Base-by-base conservation (phyloP, 352 stramenopile genomes). In the Hyphochytrium catenoides region DNA sequence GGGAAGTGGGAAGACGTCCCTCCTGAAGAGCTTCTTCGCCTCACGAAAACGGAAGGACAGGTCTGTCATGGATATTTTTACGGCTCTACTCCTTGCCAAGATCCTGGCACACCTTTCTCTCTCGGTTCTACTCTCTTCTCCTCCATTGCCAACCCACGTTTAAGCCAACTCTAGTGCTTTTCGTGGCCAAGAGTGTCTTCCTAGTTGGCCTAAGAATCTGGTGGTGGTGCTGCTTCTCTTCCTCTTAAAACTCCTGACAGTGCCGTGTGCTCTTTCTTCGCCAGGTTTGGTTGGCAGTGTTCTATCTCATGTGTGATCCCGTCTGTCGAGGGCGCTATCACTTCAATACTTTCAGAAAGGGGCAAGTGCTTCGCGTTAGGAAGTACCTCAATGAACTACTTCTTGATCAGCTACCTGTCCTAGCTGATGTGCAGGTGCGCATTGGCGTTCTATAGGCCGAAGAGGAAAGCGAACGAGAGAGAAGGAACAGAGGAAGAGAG, bases 351-450 rank as follows among this genome's bases (percentile, higher is more conserved):
- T 95, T 84, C 40, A 70, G 87, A 28, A 95, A 94, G 38, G 60
- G 79, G 26, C 65, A 87, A 33, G 51, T 96, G 8, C 54, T 96
- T 18, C 66, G 84, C 33, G 51, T 93, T 15, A 70, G 85, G 30
- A 93, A 91, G 54, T 96, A 93, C 52, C 36, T 96, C 21, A 91
- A 93, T 41, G 74, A 94, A 20, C 34, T 91, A 5, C 47, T 96
- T 12, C 36, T 95, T 1, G 86, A 96, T 42, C 87, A 96, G 43
- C 49, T 96, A 5, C 87, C 86, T 15, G 49, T 96, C n/a, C 66
- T 96, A 8, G 44, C 57, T 5, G 79, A 94, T 29, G 61, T 95
- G 2, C 75, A 86, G n/a, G n/a, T n/a, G n/a, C n/a, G n/a, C n/a
- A n/a, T n/a, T n/a, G 25, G n/a, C n/a, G n/a, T n/a, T n/a, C n/a